Percentiles rank a stretch among this genome's conserved stretches.
phyloP scores from a whole-genome alignment of 768 basidiomycete species.

The Pleurotus sapidus region DNA sequence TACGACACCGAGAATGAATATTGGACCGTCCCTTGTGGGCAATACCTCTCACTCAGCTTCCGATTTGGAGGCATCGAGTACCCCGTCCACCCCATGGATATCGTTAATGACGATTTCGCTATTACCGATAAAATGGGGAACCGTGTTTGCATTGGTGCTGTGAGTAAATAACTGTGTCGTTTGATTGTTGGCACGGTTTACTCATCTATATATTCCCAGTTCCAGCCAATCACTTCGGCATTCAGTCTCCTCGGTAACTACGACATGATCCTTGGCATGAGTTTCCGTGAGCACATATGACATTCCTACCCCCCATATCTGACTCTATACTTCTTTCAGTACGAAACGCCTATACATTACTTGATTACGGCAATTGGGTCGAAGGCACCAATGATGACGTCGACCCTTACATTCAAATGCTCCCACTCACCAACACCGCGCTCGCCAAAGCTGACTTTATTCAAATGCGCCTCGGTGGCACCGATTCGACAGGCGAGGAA shows the following conservation, averaged over 20 bases:
- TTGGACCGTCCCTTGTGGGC: slow-evolving; percentile 76
- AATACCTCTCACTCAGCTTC: slow-evolving; percentile 68
- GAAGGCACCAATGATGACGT: slow-evolving; percentile 41
- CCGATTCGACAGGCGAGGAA: slow-evolving; percentile 51
- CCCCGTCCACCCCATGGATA: slow-evolving; percentile 75
- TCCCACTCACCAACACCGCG: slow-evolving; percentile 51
- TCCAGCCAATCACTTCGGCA: slow-evolving; percentile 81
- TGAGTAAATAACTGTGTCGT: slow-evolving; percentile 30
- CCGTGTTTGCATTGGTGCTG: slow-evolving; percentile 64
- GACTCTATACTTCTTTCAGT: slow-evolving; percentile 39
- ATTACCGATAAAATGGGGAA: slow-evolving; percentile 45
- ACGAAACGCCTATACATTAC: slow-evolving; percentile 69
- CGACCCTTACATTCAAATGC: slow-evolving; percentile 69
- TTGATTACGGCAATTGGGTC: slow-evolving; percentile 73
- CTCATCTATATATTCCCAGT: slow-evolving; percentile 36
- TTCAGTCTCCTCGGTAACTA: slow-evolving; percentile 77
- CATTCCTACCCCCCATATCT: neutral
- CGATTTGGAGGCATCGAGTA: slow-evolving; percentile 67
- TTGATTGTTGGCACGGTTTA: neutral
- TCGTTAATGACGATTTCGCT: slow-evolving; percentile 56
- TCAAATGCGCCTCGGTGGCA: slow-evolving; percentile 53
- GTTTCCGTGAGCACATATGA: slow-evolving; percentile 53
- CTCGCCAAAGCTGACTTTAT: slow-evolving; percentile 68
- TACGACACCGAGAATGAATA: slow-evolving; percentile 53
- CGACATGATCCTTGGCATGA: slow-evolving; percentile 83